Base-by-base conservation (phyloP, 148 eudicot genomes). In the Rhododendron henanense region DNA sequence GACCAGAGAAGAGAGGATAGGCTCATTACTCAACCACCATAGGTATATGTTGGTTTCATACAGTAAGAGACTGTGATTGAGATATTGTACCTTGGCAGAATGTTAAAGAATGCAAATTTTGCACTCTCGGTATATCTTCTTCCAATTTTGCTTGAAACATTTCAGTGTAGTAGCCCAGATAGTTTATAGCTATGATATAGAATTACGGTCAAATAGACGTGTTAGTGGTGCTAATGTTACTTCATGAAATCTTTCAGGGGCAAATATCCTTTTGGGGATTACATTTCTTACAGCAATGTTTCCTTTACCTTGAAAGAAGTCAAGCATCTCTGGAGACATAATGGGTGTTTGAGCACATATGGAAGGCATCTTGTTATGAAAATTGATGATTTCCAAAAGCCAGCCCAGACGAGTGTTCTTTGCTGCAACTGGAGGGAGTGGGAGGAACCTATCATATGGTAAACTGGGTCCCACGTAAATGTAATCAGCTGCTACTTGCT, bases 401-500 rank as follows among this genome's bases (percentile, higher is more conserved):
- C 98, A 78, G 41, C 89, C 18, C 89, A 85, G 61, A 93, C 98
- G 19, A 86, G 91, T 85, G 93, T 92, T 53, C 94, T 96, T 7
- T 96, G 98, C 80, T 87, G 98, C 87, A 92, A 96, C 69, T 96
- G 98, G 98, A 90, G 88, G 87, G 86, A 89, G 75, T 96, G 98
- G 98, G 77, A 91, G 67, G 91, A 96, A 81, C 98, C 98, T 81
- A 93, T 96, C 78, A 93, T 96, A 83, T 96, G 98, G 98, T 96
- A 93, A 90, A 82, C 21, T 74, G 35, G 51, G 73, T 47, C 39
- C 44, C 48, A 47, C 73, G 9, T 61, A 44, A 35, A 37, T 21
- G 25, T 81, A 13, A 50, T 23, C 57, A 39, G 10, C 37, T 86
- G 19, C 41, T 83, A 44, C 47, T 81, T 37, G 35, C 51, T 50